Evolutionary conservation across 257 asterid species (phyloP).

Genomic region (Cinchona pubescens): DNA sequence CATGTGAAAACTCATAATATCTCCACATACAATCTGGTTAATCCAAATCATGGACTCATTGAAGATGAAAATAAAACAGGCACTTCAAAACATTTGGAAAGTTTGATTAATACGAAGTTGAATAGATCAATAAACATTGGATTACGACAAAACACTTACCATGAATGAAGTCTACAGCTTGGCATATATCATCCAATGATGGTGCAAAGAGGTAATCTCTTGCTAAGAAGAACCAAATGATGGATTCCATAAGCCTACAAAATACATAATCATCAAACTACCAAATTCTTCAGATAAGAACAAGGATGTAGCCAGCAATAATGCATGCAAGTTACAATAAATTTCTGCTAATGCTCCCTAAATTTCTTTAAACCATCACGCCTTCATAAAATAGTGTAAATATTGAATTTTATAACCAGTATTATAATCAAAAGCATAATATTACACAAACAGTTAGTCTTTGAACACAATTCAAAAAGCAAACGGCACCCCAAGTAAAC

Average conservation of each 20-base stretch:
- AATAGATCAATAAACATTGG: neutral
- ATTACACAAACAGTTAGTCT: no score
- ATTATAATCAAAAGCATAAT: no score
- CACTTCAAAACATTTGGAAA: neutral
- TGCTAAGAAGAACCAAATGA: constrained; percentile 47
- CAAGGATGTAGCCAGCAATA: neutral
- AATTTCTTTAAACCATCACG: no score
- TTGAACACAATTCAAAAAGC: no score
- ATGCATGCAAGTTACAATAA: no score
- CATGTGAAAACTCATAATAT: neutral
- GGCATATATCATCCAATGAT: constrained; percentile 36
- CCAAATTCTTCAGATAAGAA: neutral
- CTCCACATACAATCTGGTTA: neutral
- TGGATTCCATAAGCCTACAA: constrained; percentile 42
- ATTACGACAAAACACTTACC: constrained; percentile 19
- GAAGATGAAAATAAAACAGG: neutral
- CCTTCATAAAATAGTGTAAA: no score
- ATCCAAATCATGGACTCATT: neutral
- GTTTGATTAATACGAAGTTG: neutral
- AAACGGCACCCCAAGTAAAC: neutral
- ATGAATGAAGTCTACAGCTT: constrained; percentile 45
- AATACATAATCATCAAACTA: constrained; percentile 3
- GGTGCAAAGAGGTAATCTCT: constrained; percentile 54
- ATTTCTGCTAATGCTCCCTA: no score
- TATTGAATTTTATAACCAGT: no score